Evolutionary conservation across 345 rosid species (phyloP).

Genomic region (Syzygium aqueum): DNA sequence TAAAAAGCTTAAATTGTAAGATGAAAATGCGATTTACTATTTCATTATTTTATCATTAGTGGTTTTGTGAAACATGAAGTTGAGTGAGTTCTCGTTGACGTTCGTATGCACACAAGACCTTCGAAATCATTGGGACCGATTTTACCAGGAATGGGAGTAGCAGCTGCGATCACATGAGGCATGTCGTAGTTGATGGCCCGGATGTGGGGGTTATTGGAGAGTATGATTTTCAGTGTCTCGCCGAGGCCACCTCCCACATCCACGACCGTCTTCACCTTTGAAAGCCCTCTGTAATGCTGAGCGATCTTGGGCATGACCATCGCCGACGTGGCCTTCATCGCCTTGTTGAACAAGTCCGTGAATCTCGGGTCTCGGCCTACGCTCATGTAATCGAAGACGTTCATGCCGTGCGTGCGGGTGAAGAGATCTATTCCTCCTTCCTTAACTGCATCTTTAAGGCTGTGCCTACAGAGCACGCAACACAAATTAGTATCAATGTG

Average conservation of each 20-base stretch:
- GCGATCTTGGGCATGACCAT: not conserved
- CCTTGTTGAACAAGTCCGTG: not conserved
- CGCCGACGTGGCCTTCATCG: not conserved
- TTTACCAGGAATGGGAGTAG: slow-evolving; percentile 20
- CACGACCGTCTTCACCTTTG: not conserved
- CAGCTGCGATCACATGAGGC: slow-evolving; percentile 7
- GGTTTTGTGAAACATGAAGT: not conserved
- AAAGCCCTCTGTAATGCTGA: not conserved
- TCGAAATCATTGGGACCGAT: not conserved
- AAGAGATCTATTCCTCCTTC: not conserved
- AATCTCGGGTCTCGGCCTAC: not conserved
- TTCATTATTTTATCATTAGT: no score
- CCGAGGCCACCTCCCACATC: not conserved
- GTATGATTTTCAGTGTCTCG: not conserved
- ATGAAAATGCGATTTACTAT: no score
- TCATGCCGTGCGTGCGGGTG: not conserved
- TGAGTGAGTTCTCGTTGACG: not conserved
- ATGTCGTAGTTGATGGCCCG: slow-evolving; percentile 26
- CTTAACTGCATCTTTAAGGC: not conserved
- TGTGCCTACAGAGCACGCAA: not conserved
- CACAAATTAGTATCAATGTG: not conserved
- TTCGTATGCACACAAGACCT: not conserved
- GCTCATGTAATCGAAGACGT: not conserved
- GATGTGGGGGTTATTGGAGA: not conserved
- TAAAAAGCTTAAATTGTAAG: no score